Evolutionary conservation across 768 basidiomycete species (phyloP), one percentile per base, ranked within the genome.

Genomic region (Amanita fuliginea): DNA sequence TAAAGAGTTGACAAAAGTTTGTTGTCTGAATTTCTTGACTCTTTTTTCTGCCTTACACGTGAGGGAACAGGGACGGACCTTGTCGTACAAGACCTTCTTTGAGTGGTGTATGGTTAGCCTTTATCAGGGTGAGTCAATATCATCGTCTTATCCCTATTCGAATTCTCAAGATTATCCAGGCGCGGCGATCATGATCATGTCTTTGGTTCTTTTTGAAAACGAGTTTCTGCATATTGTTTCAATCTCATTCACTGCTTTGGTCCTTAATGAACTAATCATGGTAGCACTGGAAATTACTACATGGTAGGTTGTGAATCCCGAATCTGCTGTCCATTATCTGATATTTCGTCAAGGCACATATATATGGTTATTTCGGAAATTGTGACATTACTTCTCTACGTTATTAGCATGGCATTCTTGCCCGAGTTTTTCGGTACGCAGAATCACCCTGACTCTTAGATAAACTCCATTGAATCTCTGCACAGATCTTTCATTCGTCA

Each of bases 11-110:
- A 94, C 90, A 19, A 98, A 98, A 83, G 94, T 86, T 46, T 43
- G 63, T 18, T 16, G 6, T n/a, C 49, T 43, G 14, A 16, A 49
- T 4, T 39, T n/a, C 37, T 42, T 42, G 14, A 35, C 30, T 32
- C 5, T n/a, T 19, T 34, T n/a, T 10, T 10, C 11, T 28, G 6
- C 28, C 18, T 28, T 35, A 52, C 53, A 6, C 11, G 32, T 9
- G 11, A 32, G 37, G 9, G 40, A 44, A 1, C 59, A 95, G 91
- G 95, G 95, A 3, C 89, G 96, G 48, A 83, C 89, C 3, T 64
- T 98, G 45, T 95, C 92, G 11, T 94, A 87, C 72, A 98, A 96
- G 73, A 99, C 96, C 0, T 99, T 99, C 71, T 98, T 98, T 71
- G 78, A 85, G 53, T 99, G 96, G 96, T 67, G 93, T 53, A 90